Percentiles rank a stretch among this genome's conserved stretches.
These are phyloP conservation scores for Tillandsia fasciculata DNA, from an alignment of 176 grass and related monocot species.

Conservation along the genomic window DNA sequence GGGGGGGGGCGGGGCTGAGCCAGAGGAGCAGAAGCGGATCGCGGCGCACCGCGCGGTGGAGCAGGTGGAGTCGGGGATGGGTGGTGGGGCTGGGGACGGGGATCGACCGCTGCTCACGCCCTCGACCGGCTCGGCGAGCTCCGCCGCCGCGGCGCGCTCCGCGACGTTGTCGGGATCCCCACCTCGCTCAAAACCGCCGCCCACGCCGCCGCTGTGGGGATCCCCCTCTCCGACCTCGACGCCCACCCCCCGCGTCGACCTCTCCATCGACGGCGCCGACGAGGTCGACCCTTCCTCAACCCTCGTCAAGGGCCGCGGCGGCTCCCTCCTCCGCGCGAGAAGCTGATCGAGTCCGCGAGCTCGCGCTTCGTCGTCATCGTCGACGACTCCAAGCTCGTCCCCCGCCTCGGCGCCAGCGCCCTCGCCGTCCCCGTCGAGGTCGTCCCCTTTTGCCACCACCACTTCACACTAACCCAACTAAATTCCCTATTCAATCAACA, in stretches of 20 bases:
- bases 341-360: constrained; percentile 66
- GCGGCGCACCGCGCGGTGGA: constrained; percentile 48
- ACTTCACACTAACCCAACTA: constrained; percentile 36
- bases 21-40: constrained; percentile 65
- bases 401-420: constrained; percentile 39
- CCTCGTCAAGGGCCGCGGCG: constrained; percentile 73
- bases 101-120: constrained; percentile 60
- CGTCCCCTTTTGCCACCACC: constrained; percentile 37
- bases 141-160: constrained; percentile 15
- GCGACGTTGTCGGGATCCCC: constrained; percentile 34
- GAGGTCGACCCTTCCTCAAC: constrained; percentile 72
- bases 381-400: constrained; percentile 68
- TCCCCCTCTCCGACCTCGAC: constrained; percentile 43
- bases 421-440: constrained; percentile 56
- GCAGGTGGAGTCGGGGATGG: constrained; percentile 34
- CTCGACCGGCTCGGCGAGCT: constrained; percentile 50
- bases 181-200: constrained; percentile 58
- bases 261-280: constrained; percentile 69
- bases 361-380: constrained; percentile 56
- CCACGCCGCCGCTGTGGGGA: constrained; percentile 28
- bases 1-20: background rate
- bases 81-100: constrained; percentile 66
- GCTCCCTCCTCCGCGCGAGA: constrained; percentile 67
- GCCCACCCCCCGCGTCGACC: constrained; percentile 25
- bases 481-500: constrained; percentile 35